A percentile compares a stretch with the other conserved stretches of the same genome.
Conservation (phyloP, 768 basidiomycete genomes). For the Rubroboletus satanas region DNA sequence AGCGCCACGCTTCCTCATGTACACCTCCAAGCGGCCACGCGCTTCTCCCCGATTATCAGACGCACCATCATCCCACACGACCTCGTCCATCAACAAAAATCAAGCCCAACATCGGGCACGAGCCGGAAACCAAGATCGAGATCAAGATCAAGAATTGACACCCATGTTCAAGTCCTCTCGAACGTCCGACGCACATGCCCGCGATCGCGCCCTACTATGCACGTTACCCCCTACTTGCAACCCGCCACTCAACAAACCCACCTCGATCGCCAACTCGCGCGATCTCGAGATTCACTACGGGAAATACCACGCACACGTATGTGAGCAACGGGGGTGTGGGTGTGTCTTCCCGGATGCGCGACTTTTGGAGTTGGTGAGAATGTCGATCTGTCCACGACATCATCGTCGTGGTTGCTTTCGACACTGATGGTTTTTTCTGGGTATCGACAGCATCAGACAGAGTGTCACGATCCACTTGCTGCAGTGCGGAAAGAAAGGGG, state of each 20-base stretch:
- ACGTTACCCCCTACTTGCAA: conserved; percentile 83
- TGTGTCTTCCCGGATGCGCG: conserved; percentile 84
- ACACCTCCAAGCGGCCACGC: conserved; percentile 32
- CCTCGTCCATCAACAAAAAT: conserved; percentile 1
- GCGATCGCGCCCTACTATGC: conserved; percentile 52
- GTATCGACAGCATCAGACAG: conserved; percentile 64
- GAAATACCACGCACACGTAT: conserved; percentile 80
- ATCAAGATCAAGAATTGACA: conserved; percentile 16
- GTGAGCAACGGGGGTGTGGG: conserved; percentile 62
- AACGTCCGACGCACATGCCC: conserved; percentile 21
- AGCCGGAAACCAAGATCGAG: neutral
- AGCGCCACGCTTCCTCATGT: conserved; percentile 12
- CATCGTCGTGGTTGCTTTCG: neutral
- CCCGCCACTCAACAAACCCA: conserved; percentile 48
- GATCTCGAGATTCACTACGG: conserved; percentile 84
- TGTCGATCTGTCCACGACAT: neutral
- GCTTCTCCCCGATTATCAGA: conserved; percentile 28
- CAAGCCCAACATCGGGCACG: neutral
- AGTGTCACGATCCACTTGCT: conserved; percentile 87
- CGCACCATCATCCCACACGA: conserved; percentile 34
- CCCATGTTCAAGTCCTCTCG: conserved; percentile 35
- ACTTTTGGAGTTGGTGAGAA: conserved; percentile 71
- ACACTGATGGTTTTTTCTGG: conserved; percentile 1
- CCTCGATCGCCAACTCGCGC: conserved; percentile 56
- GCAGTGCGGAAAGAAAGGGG: conserved; percentile 72